Evolutionary conservation across 2,329 filamentous ascomycete genomes (phyloP).

Genomic region (Monosporascus sp.): DNA sequence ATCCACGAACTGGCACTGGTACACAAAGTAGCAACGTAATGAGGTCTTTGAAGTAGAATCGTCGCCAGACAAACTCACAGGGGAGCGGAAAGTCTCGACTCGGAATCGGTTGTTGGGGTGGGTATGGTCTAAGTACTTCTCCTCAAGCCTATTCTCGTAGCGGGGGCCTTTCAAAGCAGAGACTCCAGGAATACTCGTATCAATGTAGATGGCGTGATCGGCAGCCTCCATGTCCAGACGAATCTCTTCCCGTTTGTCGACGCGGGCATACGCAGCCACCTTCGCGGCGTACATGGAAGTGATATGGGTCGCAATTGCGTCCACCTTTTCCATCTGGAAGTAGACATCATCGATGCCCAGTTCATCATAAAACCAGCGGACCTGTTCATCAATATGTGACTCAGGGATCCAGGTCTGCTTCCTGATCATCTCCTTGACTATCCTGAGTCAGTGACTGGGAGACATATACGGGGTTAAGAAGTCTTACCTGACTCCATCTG

Average conservation of each 20-base stretch:
- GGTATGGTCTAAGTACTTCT: slow-evolving; percentile 86
- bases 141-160: slow-evolving; percentile 89
- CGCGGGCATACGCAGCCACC: slow-evolving; percentile 84
- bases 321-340: slow-evolving; percentile 83
- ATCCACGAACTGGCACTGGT: slow-evolving; percentile 87
- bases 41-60: slow-evolving; percentile 66
- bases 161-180: slow-evolving; percentile 73
- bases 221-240: slow-evolving; percentile 89
- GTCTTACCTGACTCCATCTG: slow-evolving; percentile 76
- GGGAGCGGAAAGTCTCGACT: slow-evolving; percentile 94
- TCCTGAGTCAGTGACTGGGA: slow-evolving; percentile 9
- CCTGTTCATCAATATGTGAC: slow-evolving; percentile 77
- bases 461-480: not conserved
- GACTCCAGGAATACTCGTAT: slow-evolving; percentile 87
- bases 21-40: slow-evolving; percentile 96
- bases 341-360: slow-evolving; percentile 98
- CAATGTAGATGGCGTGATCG: slow-evolving; percentile 97
- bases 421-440: slow-evolving; percentile 76
- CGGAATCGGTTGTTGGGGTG: slow-evolving; percentile 72
- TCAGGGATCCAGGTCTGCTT: slow-evolving; percentile 81
- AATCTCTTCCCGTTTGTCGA: slow-evolving; percentile 93
- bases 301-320: slow-evolving; percentile 88
- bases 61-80: slow-evolving; percentile 66
- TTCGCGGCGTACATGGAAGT: slow-evolving; percentile 96
- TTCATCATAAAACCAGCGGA: slow-evolving; percentile 95